Percentiles rank a stretch among this genome's conserved stretches.
phyloP scores from a whole-genome alignment of 768 basidiomycete genomes.

The Suillus sp. region DNA sequence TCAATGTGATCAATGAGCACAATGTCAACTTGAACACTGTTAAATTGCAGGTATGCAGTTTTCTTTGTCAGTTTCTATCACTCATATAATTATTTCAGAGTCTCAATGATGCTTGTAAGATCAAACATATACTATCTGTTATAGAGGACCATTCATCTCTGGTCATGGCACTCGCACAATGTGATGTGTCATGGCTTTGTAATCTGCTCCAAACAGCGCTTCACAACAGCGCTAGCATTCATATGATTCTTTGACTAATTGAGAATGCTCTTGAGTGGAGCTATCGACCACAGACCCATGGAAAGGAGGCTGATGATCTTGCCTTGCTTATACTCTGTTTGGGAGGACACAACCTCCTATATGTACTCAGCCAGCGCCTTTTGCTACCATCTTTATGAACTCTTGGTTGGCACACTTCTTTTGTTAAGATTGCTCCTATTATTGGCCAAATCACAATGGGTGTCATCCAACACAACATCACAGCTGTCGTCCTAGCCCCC shows the following conservation, averaged over 20 bases:
- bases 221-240: constrained; percentile 14
- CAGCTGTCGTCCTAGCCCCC: constrained; percentile 14
- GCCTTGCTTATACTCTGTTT: constrained; percentile 15
- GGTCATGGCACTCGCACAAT: constrained; percentile 9
- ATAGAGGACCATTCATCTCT: not conserved
- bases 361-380: constrained; percentile 19
- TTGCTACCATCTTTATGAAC: constrained; percentile 20
- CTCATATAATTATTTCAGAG: constrained; percentile 1
- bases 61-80: not conserved
- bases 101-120: constrained; percentile 2
- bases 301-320: constrained; percentile 15
- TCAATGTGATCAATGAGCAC: not conserved
- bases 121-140: not conserved
- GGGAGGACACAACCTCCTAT: constrained; percentile 19
- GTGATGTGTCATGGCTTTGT: constrained; percentile 1
- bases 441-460: constrained; percentile 12
- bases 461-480: constrained; percentile 18
- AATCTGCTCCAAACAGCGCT: constrained; percentile 1
- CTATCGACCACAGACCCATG: constrained; percentile 7
- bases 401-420: constrained; percentile 11
- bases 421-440: constrained; percentile 17
- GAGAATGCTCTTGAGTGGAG: constrained; percentile 9
- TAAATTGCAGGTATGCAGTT: constrained; percentile 8
- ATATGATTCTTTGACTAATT: constrained; percentile 12
- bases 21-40: constrained; percentile 3